Base-by-base conservation (phyloP, 164 flowering plant genomes). In the Aristolochia fimbriata region DNA sequence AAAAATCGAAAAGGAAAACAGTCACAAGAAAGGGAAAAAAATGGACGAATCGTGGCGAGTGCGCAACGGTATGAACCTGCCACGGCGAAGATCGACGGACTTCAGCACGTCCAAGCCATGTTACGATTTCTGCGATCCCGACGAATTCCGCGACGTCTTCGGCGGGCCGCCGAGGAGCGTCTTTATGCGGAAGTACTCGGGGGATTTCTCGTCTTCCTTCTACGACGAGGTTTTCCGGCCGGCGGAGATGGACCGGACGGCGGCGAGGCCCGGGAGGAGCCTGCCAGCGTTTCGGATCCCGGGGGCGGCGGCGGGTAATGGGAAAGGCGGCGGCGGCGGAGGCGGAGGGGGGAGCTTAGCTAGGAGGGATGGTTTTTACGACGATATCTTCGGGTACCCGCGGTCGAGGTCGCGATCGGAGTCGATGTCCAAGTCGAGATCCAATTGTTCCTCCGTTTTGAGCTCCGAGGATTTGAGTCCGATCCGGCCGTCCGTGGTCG, bases 111-210 rank as follows among this genome's bases (percentile, higher is more conserved):
- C 20, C 27, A 24, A 3, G 33, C 8, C 24, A 11, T 49, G 19
- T 17, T 46, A 71, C 17, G 64, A 57, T 19, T 15, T 65, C 19
- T 61, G 72, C 0, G 62, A 76, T 50, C 77, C 83, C 0, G 79
- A 81, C 6, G 87, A 83, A 63, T 83, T 83, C 74, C 43, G 70
- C 67, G 97, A 90, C 65, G 94, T 91, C n/a, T 91, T 84, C 49
- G 97, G 97, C 13, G 97, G 97, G 4, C 96, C 97, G 2, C 97
- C 96, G 1, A 62, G 82, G 31, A 86, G 74, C n/a, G 69, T 83
- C 1, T 66, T 83, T 6, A 55, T 68, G 21, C 77, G 83, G 22
- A 69, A 75, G 47, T 65, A 64, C 55, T 78, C 88, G 15, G 71
- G 75, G 9, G 77, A 74, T 16, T 76, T 72, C 62, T 25, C 69